Evolutionary conservation across 176 grass and related monocot species (phyloP).

Genomic region (Lolium rigidum): DNA sequence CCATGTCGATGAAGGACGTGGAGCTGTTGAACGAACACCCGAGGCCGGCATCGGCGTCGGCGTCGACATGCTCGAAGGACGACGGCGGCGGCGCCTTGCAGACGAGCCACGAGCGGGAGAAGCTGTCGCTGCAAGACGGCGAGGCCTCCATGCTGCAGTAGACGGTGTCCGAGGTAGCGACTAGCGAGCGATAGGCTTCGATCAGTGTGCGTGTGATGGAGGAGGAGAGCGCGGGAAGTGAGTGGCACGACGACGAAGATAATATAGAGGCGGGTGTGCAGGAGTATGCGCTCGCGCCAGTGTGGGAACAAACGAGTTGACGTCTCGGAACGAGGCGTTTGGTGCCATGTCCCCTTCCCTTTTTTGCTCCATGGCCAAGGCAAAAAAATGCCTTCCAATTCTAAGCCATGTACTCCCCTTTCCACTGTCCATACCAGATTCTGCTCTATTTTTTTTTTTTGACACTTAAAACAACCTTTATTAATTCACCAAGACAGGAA

Average conservation of each 20-base stretch:
- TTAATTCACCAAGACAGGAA: no score
- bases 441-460: no score
- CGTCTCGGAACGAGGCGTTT: constrained; percentile 43
- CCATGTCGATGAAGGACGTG: constrained; percentile 82
- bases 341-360: constrained; percentile 46
- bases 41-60: constrained; percentile 19
- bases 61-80: constrained; percentile 22
- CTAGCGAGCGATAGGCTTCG: no score
- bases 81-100: constrained; percentile 30
- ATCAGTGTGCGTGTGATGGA: neutral
- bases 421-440: no score
- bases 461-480: no score
- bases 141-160: constrained; percentile 53
- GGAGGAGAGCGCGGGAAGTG: constrained; percentile 28
- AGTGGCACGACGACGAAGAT: constrained; percentile 39
- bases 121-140: constrained; percentile 58
- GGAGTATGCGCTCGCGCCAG: neutral
- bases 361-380: neutral
- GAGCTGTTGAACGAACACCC: constrained; percentile 55
- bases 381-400: neutral
- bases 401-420: constrained; percentile 17
- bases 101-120: constrained; percentile 54
- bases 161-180: neutral
- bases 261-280: constrained; percentile 50
- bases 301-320: constrained; percentile 50